phyloP scores from a whole-genome alignment of 257 asterid species.

The Nicotiana tabacum region DNA sequence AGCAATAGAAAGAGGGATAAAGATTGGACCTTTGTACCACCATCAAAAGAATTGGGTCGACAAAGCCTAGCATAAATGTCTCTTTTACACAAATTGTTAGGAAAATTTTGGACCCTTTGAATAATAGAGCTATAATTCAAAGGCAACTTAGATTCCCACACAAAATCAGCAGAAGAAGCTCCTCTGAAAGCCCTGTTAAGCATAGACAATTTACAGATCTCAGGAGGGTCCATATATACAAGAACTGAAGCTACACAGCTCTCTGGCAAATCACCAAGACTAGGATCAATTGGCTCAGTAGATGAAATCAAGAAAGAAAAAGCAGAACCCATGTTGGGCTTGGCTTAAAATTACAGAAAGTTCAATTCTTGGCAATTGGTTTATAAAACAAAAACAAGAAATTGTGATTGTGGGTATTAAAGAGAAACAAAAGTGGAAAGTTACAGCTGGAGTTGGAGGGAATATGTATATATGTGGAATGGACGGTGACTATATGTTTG shows the following conservation, averaged over 20 bases:
- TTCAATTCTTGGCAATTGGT: not conserved
- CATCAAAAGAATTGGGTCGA: conserved; percentile 48
- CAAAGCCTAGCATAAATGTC: conserved; percentile 55
- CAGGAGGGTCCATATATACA: conserved; percentile 64
- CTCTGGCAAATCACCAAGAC: conserved; percentile 75
- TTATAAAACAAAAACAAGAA: not conserved
- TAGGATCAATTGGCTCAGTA: conserved; percentile 20
- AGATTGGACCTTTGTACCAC: conserved; percentile 47
- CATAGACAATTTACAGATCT: conserved; percentile 69
- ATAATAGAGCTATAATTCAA: conserved; percentile 53
- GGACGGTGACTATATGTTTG: not conserved
- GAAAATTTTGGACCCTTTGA: conserved; percentile 31
- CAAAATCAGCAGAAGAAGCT: conserved; percentile 84
- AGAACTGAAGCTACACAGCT: conserved; percentile 73
- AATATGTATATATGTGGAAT: not conserved
- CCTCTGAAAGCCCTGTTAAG: conserved; percentile 65
- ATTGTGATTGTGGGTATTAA: not conserved
- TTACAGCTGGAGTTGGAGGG: not conserved
- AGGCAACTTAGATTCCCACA: conserved; percentile 81
- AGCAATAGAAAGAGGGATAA: not conserved
- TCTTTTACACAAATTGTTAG: conserved; percentile 39
- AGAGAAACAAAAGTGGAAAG: not conserved
- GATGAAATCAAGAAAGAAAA: conserved; percentile 30
- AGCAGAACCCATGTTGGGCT: conserved; percentile 45
- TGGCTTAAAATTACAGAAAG: not conserved